These are phyloP conservation scores for Syzygium syzygioides DNA, from an alignment of 441 rosid genomes.

Conservation along the genomic window DNA sequence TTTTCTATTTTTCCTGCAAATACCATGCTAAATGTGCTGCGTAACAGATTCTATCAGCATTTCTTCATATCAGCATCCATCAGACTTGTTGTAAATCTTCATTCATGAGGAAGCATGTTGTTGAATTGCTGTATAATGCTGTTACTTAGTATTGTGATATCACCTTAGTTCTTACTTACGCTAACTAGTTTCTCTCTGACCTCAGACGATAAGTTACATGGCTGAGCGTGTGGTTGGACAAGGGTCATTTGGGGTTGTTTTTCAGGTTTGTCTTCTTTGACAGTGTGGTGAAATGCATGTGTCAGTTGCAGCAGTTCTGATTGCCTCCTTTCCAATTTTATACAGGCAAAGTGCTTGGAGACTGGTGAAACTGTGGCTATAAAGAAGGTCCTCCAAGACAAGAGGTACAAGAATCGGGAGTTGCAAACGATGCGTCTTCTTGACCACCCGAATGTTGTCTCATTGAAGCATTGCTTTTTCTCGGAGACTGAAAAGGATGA, in stretches of 20 bases:
- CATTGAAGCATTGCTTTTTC: slow-evolving; percentile 16
- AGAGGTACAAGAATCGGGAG: slow-evolving; percentile 17
- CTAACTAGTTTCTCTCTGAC: neutral
- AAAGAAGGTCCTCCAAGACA: slow-evolving; percentile 15
- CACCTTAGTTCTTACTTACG: neutral
- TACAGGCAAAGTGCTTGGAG: slow-evolving; percentile 17
- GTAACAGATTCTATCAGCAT: neutral
- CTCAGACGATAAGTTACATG: slow-evolving; percentile 17
- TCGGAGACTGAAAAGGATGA: slow-evolving; percentile 13
- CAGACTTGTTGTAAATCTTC: neutral
- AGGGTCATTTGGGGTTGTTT: slow-evolving; percentile 16
- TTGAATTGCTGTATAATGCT: neutral
- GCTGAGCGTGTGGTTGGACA: slow-evolving; percentile 17
- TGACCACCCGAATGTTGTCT: slow-evolving; percentile 14
- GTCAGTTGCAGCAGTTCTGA: neutral
- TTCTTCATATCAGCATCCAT: neutral
- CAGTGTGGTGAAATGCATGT: neutral
- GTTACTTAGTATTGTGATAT: neutral
- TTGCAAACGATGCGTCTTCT: slow-evolving; percentile 14
- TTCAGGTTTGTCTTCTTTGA: slow-evolving; percentile 3
- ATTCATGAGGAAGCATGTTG: neutral
- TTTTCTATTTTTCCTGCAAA: neutral
- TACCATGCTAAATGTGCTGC: neutral
- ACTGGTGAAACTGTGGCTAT: slow-evolving; percentile 18
- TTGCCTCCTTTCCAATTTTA: neutral